phyloP scores from a whole-genome alignment of 129 eudicot genomes.

The Pseudognaphalium luteoalbum region DNA sequence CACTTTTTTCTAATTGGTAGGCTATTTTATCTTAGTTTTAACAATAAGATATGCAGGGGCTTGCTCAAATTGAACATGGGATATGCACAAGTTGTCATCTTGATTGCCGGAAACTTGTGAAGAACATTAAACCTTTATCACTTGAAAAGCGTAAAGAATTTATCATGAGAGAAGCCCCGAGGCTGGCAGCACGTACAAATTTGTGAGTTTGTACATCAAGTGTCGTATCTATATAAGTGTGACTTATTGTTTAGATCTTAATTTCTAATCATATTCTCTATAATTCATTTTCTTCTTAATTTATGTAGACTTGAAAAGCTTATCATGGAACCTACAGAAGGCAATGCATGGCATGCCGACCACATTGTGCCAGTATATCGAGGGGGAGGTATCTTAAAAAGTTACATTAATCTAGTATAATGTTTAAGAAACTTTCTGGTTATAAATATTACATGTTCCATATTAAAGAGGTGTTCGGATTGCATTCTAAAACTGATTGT shows the following conservation, averaged over 20 bases:
- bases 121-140: conserved; percentile 58
- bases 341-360: conserved; percentile 98
- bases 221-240: neutral
- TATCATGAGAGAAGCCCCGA: conserved; percentile 62
- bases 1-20: conserved; percentile 16
- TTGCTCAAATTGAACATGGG: conserved; percentile 83
- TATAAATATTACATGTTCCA: neutral
- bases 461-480: neutral
- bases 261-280: neutral
- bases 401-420: neutral
- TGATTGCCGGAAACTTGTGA: conserved; percentile 84
- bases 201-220: conserved; percentile 54
- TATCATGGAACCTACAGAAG: conserved; percentile 74
- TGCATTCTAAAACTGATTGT: neutral
- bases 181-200: conserved; percentile 55
- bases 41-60: conserved; percentile 50
- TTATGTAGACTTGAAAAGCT: conserved; percentile 74
- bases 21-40: neutral
- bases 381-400: conserved; percentile 69
- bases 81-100: conserved; percentile 76
- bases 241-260: neutral
- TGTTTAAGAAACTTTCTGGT: conserved; percentile 5
- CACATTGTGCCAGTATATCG: conserved; percentile 80
- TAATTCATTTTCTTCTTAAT: conserved; percentile 11
- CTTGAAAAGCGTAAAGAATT: conserved; percentile 57